phyloP scores from a whole-genome alignment of 1,139 yeast genomes.

The Protomyces macrosporus region DNA sequence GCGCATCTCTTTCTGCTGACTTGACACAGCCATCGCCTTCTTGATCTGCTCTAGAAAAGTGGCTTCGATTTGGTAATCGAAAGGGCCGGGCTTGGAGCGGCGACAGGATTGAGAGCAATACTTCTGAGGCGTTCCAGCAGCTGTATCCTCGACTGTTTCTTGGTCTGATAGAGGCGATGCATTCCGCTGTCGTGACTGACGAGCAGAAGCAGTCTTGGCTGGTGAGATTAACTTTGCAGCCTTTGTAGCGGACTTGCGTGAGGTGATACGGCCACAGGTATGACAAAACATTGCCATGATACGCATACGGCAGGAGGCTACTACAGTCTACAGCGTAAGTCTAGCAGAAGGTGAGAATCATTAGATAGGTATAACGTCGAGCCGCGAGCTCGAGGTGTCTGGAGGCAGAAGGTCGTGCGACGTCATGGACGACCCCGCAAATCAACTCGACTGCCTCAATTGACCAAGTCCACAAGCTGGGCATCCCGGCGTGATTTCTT shows the following conservation, averaged over 20 bases:
- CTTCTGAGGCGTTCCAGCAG: conserved; percentile 5
- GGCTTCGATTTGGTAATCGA: conserved; percentile 4
- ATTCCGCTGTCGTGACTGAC: background rate
- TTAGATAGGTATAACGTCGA: too few species aligned
- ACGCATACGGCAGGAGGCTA: background rate
- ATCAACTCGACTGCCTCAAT: too few species aligned
- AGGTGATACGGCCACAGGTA: conserved; percentile 17
- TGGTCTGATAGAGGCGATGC: background rate
- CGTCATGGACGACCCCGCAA: too few species aligned
- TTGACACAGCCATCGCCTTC: background rate
- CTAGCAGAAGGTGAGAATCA: too few species aligned
- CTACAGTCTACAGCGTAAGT: too few species aligned
- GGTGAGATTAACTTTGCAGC: background rate
- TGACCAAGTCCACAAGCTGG: too few species aligned
- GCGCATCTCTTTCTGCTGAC: background rate
- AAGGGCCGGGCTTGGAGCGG: conserved; percentile 1
- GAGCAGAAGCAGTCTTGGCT: background rate
- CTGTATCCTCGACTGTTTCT: background rate
- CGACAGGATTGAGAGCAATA: conserved; percentile 17
- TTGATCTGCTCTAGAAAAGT: background rate
- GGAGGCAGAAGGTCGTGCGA: too few species aligned
- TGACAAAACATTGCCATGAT: conserved; percentile 4
- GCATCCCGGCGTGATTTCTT: too few species aligned
- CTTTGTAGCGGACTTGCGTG: background rate
- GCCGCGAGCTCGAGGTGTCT: too few species aligned